Conservation (phyloP, 305 asterid genomes). For the Ajuga reptans region DNA sequence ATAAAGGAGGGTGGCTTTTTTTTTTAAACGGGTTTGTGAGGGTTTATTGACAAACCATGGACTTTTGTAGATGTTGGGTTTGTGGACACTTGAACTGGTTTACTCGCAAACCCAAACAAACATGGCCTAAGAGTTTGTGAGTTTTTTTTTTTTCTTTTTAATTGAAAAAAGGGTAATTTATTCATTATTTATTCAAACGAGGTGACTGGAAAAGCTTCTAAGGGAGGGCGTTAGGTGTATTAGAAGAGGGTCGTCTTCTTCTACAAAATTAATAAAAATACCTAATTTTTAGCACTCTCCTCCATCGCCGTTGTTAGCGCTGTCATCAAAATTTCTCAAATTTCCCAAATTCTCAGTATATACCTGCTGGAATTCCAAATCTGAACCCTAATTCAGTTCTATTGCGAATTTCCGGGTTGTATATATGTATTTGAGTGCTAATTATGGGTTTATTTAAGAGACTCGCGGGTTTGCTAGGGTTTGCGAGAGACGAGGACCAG, state of each 20-base stretch:
- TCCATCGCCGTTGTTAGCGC: background rate
- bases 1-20: too few species aligned
- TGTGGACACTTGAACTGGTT: too few species aligned
- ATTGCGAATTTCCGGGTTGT: conserved; percentile 4
- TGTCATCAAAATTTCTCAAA: background rate
- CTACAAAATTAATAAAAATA: background rate
- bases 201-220: too few species aligned
- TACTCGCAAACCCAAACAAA: too few species aligned
- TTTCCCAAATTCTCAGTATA: background rate
- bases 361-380: background rate
- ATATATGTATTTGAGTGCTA: conserved; percentile 30
- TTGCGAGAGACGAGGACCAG: conserved; percentile 46
- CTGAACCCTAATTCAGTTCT: conserved; percentile 19
- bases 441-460: conserved; percentile 53
- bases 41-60: too few species aligned
- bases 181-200: too few species aligned
- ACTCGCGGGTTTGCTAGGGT: conserved; percentile 54
- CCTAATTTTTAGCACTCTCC: conserved; percentile 9
- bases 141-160: too few species aligned
- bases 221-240: background rate
- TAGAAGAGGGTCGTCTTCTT: background rate
- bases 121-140: too few species aligned
- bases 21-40: too few species aligned
- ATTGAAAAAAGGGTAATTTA: too few species aligned
- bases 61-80: too few species aligned